Evolutionary conservation across 2,329 filamentous ascomycete species (phyloP).

Genomic region (Pyrenophora teres): DNA sequence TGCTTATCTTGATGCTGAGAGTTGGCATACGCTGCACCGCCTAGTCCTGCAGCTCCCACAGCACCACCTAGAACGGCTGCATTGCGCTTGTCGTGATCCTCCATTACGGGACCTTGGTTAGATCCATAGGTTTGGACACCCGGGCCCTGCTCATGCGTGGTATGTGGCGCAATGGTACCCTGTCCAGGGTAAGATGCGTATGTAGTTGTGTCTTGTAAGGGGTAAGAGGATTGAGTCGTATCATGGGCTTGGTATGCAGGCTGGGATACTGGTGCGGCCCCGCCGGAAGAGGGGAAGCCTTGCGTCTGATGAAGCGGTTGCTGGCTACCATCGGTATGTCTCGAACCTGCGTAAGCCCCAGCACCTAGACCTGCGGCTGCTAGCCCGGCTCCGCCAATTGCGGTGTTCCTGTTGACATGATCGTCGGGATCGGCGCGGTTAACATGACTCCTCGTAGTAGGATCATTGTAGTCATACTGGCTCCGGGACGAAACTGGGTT

Average conservation of each 20-base stretch:
- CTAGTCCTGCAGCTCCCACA: slow-evolving; percentile 29
- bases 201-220: slow-evolving; percentile 11
- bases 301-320: slow-evolving; percentile 17
- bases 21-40: slow-evolving; percentile 36
- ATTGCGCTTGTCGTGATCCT: slow-evolving; percentile 35
- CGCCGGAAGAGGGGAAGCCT: slow-evolving; percentile 5
- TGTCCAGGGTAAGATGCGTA: slow-evolving; percentile 7
- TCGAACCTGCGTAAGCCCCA: slow-evolving; percentile 17
- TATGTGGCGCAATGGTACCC: slow-evolving; percentile 17
- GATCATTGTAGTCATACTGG: slow-evolving; percentile 26
- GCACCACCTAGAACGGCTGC: slow-evolving; percentile 29
- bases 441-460: slow-evolving; percentile 10
- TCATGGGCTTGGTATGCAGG: slow-evolving; percentile 4
- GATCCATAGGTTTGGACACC: slow-evolving; percentile 26
- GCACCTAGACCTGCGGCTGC: slow-evolving; percentile 22
- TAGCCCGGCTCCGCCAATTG: slow-evolving; percentile 25
- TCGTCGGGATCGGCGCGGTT: slow-evolving; percentile 21
- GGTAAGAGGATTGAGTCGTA: slow-evolving; percentile 7
- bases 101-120: slow-evolving; percentile 17
- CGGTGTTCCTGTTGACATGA: slow-evolving; percentile 29
- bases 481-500: slow-evolving; percentile 21
- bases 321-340: slow-evolving; percentile 15
- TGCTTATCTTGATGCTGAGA: slow-evolving; percentile 39
- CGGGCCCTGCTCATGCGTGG: slow-evolving; percentile 31
- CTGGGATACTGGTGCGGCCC: slow-evolving; percentile 3